Evolutionary conservation across 148 eudicot genomes (phyloP).

Genomic region (Dysphania ambrosioides): DNA sequence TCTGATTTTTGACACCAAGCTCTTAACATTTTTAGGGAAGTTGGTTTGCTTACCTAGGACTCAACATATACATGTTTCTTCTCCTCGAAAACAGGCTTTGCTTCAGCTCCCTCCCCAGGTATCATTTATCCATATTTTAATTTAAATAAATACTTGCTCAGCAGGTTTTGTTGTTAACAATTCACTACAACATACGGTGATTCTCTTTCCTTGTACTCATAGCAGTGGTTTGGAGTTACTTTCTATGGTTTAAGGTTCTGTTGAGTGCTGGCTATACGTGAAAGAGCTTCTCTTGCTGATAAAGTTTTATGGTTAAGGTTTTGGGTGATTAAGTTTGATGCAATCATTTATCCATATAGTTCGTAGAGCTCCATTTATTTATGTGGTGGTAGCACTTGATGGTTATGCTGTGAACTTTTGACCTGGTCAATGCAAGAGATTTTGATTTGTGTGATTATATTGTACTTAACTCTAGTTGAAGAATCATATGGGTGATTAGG

Average conservation of each 20-base stretch:
- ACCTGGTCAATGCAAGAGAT: not conserved
- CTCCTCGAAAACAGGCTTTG: slow-evolving; percentile 20
- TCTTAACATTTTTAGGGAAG: slow-evolving; percentile 26
- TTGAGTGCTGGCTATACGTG: not conserved
- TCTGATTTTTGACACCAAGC: not conserved
- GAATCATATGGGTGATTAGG: not conserved
- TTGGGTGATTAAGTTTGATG: not conserved
- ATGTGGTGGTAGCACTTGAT: not conserved
- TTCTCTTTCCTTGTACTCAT: not conserved
- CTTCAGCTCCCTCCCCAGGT: slow-evolving; percentile 21
- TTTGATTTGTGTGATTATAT: not conserved
- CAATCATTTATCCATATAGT: not conserved
- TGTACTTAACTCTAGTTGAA: not conserved
- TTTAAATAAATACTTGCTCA: not conserved
- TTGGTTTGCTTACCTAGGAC: slow-evolving; percentile 26
- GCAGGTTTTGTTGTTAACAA: not conserved
- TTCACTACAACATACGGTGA: not conserved
- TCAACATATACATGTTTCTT: slow-evolving; percentile 20
- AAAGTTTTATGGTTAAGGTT: not conserved
- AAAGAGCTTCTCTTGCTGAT: not conserved
- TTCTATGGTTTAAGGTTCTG: not conserved
- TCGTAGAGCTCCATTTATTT: not conserved
- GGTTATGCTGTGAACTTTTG: not conserved
- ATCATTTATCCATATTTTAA: not conserved
- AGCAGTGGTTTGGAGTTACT: not conserved